Evolutionary conservation across 148 eudicot genomes (phyloP).

Genomic region (Rhododendron simsii): DNA sequence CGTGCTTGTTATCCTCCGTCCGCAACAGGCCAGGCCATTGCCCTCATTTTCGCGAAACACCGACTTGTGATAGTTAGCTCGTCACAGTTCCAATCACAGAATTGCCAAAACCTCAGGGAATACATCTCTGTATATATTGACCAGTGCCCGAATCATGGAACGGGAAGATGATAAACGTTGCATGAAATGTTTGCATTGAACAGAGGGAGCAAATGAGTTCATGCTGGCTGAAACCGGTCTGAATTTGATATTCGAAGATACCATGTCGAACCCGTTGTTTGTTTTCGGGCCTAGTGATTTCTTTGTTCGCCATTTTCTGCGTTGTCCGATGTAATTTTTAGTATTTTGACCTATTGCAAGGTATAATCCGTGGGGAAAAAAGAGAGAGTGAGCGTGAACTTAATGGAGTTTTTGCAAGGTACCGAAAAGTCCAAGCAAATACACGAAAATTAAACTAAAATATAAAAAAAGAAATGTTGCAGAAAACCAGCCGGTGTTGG

Average conservation of each 20-base stretch:
- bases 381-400: not conserved
- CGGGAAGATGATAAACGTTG: not conserved
- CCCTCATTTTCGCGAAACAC: constrained; percentile 90
- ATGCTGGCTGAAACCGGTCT: not conserved
- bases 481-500: too few species aligned
- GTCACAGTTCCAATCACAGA: not conserved
- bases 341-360: not conserved
- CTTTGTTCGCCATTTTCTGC: not conserved
- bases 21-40: constrained; percentile 81
- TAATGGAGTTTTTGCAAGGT: too few species aligned
- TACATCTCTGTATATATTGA: too few species aligned
- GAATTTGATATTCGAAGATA: not conserved
- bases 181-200: not conserved
- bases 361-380: not conserved
- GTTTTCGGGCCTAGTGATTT: not conserved
- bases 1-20: constrained; percentile 72
- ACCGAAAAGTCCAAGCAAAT: too few species aligned
- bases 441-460: too few species aligned
- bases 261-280: not conserved
- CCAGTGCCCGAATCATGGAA: not conserved
- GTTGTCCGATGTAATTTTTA: constrained; percentile 7
- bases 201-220: not conserved
- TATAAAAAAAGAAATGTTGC: too few species aligned
- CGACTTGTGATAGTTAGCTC: constrained; percentile 42
- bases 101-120: not conserved